These are phyloP conservation scores for Isochrysis galbana DNA, from an alignment of 78 protist genomes.

Conservation along the genomic window DNA sequence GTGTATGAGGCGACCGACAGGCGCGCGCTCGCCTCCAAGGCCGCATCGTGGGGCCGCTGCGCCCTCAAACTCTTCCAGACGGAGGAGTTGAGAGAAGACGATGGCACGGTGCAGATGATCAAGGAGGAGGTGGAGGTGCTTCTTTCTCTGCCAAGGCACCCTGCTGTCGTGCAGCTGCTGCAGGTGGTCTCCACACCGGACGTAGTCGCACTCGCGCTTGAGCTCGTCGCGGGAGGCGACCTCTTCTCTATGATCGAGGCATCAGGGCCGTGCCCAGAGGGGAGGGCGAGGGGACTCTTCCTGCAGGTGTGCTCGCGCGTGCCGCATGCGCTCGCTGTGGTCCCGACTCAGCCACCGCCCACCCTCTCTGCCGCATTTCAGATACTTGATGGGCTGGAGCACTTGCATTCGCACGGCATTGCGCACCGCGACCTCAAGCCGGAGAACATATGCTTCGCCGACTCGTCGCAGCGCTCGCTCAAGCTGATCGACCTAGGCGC, in stretches of 20 bases:
- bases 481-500: background rate
- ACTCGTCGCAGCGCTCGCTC: background rate
- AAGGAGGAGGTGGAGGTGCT: background rate
- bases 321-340: too few species aligned
- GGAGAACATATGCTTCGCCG: slow-evolving; percentile 34
- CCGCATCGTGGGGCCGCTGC: background rate
- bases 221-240: background rate
- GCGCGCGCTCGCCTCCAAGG: too few species aligned
- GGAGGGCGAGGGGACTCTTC: background rate
- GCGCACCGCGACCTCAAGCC: slow-evolving; percentile 59
- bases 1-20: background rate
- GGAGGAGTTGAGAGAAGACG: background rate
- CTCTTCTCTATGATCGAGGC: background rate
- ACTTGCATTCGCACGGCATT: slow-evolving; percentile 33
- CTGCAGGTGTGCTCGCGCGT: too few species aligned
- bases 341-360: too few species aligned
- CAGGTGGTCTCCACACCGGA: background rate
- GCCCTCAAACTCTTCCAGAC: background rate
- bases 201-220: background rate
- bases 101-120: background rate
- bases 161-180: background rate
- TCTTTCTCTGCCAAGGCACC: background rate
- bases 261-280: background rate
- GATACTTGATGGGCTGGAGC: slow-evolving; percentile 1
- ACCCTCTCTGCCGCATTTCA: too few species aligned